phyloP scores from a whole-genome alignment of 108 stramenopile species.

The Thalassiosira profunda region DNA sequence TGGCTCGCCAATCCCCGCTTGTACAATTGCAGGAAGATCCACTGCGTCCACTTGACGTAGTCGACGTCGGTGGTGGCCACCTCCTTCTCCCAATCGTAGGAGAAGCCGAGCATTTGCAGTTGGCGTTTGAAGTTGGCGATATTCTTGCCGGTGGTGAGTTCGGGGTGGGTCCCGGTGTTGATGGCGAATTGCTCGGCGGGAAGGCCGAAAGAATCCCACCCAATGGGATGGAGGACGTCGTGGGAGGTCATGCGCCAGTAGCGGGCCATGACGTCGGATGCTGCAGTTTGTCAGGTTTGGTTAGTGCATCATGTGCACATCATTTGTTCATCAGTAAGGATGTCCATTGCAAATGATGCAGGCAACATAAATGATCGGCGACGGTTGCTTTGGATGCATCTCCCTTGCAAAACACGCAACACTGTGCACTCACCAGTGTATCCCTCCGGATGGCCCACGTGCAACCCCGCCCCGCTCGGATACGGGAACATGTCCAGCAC shows the following conservation, averaged over 20 bases:
- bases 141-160: slow-evolving; percentile 90
- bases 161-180: slow-evolving; percentile 97
- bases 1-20: slow-evolving; percentile 93
- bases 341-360: too few species aligned
- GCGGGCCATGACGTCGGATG: slow-evolving; percentile 98
- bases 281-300: slow-evolving; percentile 34
- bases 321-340: too few species aligned
- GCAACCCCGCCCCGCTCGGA: slow-evolving; percentile 97
- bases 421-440: slow-evolving; percentile 92
- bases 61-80: slow-evolving; percentile 94
- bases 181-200: slow-evolving; percentile 99
- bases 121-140: slow-evolving; percentile 97
- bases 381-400: too few species aligned
- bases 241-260: slow-evolving; percentile 97
- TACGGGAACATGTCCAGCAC: slow-evolving; percentile 99
- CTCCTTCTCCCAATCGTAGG: slow-evolving; percentile 98
- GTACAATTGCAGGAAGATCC: slow-evolving; percentile 96
- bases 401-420: too few species aligned
- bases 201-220: slow-evolving; percentile 99
- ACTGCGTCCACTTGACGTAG: slow-evolving; percentile 99
- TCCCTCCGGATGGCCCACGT: slow-evolving; percentile 98
- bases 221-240: slow-evolving; percentile 99
- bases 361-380: too few species aligned
- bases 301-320: slow-evolving; percentile 7
- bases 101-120: slow-evolving; percentile 95